phyloP scores from a whole-genome alignment of 495 filamentous ascomycete species.

The Penicillium diatomitis region DNA sequence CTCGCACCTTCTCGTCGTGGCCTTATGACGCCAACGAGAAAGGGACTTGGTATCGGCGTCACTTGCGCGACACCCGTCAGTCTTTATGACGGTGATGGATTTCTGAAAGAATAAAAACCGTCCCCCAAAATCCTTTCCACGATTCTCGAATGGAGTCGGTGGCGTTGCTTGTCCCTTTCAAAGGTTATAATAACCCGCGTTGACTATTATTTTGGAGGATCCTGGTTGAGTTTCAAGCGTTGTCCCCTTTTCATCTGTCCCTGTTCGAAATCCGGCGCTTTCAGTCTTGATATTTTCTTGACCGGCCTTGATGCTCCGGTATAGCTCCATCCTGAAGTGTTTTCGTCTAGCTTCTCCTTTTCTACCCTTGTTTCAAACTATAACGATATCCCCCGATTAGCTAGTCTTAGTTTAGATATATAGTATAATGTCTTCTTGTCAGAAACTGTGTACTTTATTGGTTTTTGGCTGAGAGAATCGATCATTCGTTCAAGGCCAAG shows the following conservation, averaged over 20 bases:
- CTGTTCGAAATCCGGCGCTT: background rate
- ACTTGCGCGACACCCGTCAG: conserved; percentile 33
- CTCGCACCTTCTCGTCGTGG: conserved; percentile 14
- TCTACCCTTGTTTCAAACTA: too few species aligned
- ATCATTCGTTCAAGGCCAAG: background rate
- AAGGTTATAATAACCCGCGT: too few species aligned
- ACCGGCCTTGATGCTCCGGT: too few species aligned
- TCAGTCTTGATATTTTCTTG: too few species aligned
- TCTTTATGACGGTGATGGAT: conserved; percentile 42
- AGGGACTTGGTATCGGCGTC: conserved; percentile 27
- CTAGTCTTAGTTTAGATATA: conserved; percentile 14
- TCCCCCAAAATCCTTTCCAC: background rate
- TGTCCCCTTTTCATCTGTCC: conserved; percentile 3
- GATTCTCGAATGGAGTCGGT: too few species aligned
- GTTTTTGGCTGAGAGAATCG: background rate
- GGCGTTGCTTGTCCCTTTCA: too few species aligned
- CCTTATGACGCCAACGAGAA: conserved; percentile 24
- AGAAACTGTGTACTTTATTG: background rate
- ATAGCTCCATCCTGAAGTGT: too few species aligned
- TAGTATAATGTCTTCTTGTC: background rate
- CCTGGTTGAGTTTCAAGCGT: background rate
- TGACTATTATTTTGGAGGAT: too few species aligned
- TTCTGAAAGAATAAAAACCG: conserved; percentile 31
- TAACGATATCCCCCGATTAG: conserved; percentile 15
- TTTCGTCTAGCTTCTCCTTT: too few species aligned